Percentiles rank a stretch among this genome's conserved stretches.
Conservation (phyloP, 345 rosid genomes). For the Lepidium africanum region DNA sequence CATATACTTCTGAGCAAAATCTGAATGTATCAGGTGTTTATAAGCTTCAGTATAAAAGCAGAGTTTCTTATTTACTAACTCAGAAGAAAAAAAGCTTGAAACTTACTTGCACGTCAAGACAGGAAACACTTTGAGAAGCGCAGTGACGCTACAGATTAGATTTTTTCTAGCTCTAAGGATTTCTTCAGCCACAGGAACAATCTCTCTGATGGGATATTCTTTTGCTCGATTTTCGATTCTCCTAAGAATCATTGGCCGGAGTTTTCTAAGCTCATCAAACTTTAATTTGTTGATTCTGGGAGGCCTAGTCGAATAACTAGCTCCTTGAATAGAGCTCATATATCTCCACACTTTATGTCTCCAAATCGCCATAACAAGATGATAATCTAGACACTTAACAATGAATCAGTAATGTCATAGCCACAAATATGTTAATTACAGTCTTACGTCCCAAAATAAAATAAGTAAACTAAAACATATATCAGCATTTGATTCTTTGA, state of each 20-base stretch:
- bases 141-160: constrained; percentile 50
- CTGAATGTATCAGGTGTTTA: constrained; percentile 30
- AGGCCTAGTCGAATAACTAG: constrained; percentile 14
- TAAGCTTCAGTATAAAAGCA: background rate
- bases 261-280: constrained; percentile 43
- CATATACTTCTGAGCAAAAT: constrained; percentile 73
- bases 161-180: constrained; percentile 48
- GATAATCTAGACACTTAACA: constrained; percentile 5
- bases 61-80: background rate
- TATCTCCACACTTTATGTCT: constrained; percentile 22
- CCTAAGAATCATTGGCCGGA: constrained; percentile 71
- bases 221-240: constrained; percentile 65
- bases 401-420: background rate
- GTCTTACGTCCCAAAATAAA: background rate
- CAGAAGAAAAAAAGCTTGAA: background rate
- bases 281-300: constrained; percentile 44
- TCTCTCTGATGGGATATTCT: constrained; percentile 48
- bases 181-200: constrained; percentile 66
- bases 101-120: constrained; percentile 67
- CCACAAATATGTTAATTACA: background rate
- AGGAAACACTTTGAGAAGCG: constrained; percentile 50
- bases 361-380: constrained; percentile 19
- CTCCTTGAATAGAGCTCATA: constrained; percentile 1
- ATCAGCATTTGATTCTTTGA: background rate
- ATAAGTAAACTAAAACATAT: background rate